Evolutionary conservation across 106 monocot genomes (phyloP).

Genomic region (Ottelia alismoides): DNA sequence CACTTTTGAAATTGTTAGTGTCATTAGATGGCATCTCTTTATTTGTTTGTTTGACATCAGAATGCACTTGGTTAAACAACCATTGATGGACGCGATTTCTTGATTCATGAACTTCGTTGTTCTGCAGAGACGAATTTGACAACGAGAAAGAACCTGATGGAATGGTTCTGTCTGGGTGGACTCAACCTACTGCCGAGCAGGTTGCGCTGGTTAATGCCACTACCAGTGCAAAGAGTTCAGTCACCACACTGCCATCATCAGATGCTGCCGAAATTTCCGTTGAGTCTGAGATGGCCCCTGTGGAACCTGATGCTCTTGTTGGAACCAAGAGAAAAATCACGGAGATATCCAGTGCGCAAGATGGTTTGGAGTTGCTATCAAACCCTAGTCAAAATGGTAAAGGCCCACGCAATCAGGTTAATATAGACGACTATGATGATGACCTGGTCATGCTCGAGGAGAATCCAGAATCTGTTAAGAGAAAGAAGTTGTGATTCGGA

Average conservation of each 20-base stretch:
- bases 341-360: constrained; percentile 23
- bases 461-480: constrained; percentile 31
- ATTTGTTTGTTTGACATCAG: too few species aligned
- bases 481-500: constrained; percentile 1
- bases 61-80: too few species aligned
- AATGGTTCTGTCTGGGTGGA: constrained; percentile 82
- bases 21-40: too few species aligned
- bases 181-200: constrained; percentile 12
- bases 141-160: constrained; percentile 84
- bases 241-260: not conserved
- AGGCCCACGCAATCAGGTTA: constrained; percentile 20
- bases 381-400: too few species aligned
- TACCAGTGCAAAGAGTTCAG: constrained; percentile 20
- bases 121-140: constrained; percentile 67
- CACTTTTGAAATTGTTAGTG: too few species aligned
- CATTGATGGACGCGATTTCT: too few species aligned
- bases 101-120: not conserved
- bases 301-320: constrained; percentile 1
- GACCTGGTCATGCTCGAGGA: constrained; percentile 37
- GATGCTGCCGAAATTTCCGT: not conserved
- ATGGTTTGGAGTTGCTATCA: too few species aligned
- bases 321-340: constrained; percentile 45
- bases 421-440: constrained; percentile 37
- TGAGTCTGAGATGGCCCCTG: constrained; percentile 7
- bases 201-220: not conserved